Evolutionary conservation across 1,284 basidiomycete genomes (phyloP).

Genomic region (Ceratobasidium sp.): DNA sequence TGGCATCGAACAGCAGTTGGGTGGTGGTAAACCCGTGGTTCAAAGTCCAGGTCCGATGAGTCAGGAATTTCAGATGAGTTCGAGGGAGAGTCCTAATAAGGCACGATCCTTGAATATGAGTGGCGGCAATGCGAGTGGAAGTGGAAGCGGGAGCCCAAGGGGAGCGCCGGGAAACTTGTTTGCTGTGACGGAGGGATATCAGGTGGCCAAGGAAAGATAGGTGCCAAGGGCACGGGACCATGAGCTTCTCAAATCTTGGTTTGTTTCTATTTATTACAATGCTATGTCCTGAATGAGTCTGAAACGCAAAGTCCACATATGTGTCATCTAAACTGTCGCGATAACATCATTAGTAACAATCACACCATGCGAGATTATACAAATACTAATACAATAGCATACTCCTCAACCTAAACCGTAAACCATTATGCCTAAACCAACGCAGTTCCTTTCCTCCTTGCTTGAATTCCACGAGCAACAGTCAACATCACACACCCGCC

Average conservation of each 20-base stretch:
- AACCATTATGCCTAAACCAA: constrained; percentile 17
- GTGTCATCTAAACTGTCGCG: too few relatives aligned
- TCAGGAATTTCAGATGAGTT: constrained; percentile 7
- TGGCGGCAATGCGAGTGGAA: background rate
- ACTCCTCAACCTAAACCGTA: background rate
- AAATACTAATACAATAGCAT: background rate
- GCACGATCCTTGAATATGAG: background rate
- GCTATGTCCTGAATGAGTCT: too few relatives aligned
- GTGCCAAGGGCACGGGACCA: background rate
- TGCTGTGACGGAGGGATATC: constrained; percentile 1
- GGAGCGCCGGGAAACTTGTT: constrained; percentile 8
- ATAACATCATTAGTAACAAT: too few relatives aligned
- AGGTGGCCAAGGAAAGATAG: background rate
- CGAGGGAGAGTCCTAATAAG: background rate
- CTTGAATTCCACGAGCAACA: constrained; percentile 17
- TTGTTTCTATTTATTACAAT: too few relatives aligned
- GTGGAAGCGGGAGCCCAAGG: background rate
- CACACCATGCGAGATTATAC: too few relatives aligned
- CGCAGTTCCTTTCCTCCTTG: constrained; percentile 14
- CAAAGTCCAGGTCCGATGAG: constrained; percentile 18
- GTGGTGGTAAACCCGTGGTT: constrained; percentile 5
- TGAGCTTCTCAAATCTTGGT: too few relatives aligned
- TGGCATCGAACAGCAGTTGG: background rate
- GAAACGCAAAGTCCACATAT: too few relatives aligned
- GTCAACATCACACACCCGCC: background rate